Percentiles rank a stretch among this genome's conserved stretches.
Conservation (phyloP, 2,329 filamentous ascomycete genomes). For the Colletotrichum sp. region DNA sequence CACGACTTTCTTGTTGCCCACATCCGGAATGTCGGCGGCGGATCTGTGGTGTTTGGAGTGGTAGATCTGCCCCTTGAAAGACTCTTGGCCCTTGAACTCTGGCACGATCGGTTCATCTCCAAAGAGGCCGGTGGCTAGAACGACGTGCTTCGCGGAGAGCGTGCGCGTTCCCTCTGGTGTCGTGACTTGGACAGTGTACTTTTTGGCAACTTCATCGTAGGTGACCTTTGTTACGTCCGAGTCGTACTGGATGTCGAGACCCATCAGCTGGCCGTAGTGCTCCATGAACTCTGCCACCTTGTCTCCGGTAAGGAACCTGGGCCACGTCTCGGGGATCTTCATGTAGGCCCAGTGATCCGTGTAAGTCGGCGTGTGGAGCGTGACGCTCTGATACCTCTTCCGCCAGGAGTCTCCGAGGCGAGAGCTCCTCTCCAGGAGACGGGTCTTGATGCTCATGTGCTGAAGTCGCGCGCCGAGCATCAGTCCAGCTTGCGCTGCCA, state of each 20-base stretch:
- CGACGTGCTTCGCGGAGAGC: conserved; percentile 45
- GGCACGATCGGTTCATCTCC: conserved; percentile 44
- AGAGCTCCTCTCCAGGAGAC: conserved; percentile 49
- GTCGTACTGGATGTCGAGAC: conserved; percentile 49
- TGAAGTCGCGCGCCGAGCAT: conserved; percentile 38
- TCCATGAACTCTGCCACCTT: conserved; percentile 55
- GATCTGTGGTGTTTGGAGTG: conserved; percentile 48
- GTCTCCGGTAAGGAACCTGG: conserved; percentile 44
- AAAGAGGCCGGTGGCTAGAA: conserved; percentile 51
- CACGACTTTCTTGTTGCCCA: conserved; percentile 44
- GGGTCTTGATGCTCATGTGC: conserved; percentile 29
- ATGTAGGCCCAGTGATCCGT: conserved; percentile 29
- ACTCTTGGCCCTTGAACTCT: conserved; percentile 39
- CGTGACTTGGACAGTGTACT: conserved; percentile 41
- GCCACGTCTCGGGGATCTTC: conserved; percentile 27
- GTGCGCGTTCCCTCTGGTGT: conserved; percentile 27
- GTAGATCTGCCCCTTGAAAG: conserved; percentile 46
- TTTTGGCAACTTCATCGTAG: conserved; percentile 38
- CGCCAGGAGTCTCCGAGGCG: conserved; percentile 56
- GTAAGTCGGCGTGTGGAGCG: conserved; percentile 26
- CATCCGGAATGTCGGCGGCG: conserved; percentile 33
- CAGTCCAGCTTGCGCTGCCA: conserved; percentile 45
- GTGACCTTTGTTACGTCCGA: conserved; percentile 41
- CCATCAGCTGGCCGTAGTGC: conserved; percentile 51
- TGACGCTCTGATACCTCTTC: conserved; percentile 44